Percentiles rank a stretch among this genome's conserved stretches.
Evolutionary conservation across 163 green algal species (phyloP).

Genomic region (Chlorella variabilis): DNA sequence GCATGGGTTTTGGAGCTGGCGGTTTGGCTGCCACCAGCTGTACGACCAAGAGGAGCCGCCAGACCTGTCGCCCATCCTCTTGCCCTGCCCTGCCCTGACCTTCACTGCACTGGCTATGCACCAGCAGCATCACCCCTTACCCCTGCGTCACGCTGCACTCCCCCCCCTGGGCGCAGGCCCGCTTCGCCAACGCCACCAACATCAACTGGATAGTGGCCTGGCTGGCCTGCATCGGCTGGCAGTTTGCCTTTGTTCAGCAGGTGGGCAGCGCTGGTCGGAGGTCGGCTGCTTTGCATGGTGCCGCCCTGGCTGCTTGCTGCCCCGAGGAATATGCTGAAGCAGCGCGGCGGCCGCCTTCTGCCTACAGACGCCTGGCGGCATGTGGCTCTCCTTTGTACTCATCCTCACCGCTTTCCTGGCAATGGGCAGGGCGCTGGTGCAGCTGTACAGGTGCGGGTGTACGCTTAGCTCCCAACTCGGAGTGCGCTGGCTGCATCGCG

Average conservation of each 20-base stretch:
- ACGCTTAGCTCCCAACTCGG: no score
- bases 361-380: constrained; percentile 44
- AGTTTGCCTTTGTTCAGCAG: constrained; percentile 63
- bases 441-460: constrained; percentile 56
- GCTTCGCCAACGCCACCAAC: constrained; percentile 57
- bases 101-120: no score
- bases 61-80: no score
- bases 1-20: no score
- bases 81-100: not conserved
- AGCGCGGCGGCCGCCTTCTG: no score
- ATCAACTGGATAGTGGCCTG: constrained; percentile 25
- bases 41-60: no score
- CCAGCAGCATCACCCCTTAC: no score
- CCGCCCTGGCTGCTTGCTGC: no score
- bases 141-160: no score
- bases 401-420: constrained; percentile 47
- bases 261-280: not conserved
- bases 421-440: constrained; percentile 46
- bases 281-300: not conserved
- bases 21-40: no score
- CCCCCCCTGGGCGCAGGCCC: not conserved
- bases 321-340: no score
- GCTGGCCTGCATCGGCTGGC: constrained; percentile 64
- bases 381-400: constrained; percentile 51
- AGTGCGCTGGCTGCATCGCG: no score